Percentiles rank a stretch among this genome's conserved stretches.
These are phyloP conservation scores for Euptelea pleiosperma DNA, from an alignment of 164 flowering plant genomes.

Conservation along the genomic window DNA sequence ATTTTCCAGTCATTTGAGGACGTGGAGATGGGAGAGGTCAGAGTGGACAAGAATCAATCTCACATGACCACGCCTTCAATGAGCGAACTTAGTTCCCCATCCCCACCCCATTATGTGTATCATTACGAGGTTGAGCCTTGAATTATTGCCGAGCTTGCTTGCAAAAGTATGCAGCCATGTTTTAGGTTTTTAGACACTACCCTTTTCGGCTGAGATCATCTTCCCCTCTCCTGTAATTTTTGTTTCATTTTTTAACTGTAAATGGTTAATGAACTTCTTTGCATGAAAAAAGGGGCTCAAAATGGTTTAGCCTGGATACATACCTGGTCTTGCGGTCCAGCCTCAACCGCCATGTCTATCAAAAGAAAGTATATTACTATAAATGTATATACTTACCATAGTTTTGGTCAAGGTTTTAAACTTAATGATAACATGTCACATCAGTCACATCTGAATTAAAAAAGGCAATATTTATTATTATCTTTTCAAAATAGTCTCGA, in stretches of 20 bases:
- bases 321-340: too few species aligned
- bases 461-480: too few species aligned
- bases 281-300: constrained; percentile 3
- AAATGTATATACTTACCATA: too few species aligned
- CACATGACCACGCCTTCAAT: constrained; percentile 22
- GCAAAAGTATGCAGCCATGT: neutral
- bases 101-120: constrained; percentile 49
- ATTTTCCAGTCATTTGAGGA: constrained; percentile 72
- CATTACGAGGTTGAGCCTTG: constrained; percentile 29
- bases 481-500: too few species aligned
- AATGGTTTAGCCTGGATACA: too few species aligned
- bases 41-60: constrained; percentile 55
- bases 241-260: neutral
- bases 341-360: too few species aligned
- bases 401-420: too few species aligned
- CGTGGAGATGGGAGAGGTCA: constrained; percentile 54
- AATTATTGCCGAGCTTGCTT: neutral
- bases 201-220: neutral
- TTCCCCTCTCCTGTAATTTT: neutral
- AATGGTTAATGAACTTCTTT: neutral
- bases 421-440: too few species aligned
- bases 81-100: constrained; percentile 48
- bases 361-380: too few species aligned
- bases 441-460: too few species aligned
- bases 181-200: neutral